phyloP scores from a whole-genome alignment of 495 filamentous ascomycete genomes.

The Penicillium flavigenum region DNA sequence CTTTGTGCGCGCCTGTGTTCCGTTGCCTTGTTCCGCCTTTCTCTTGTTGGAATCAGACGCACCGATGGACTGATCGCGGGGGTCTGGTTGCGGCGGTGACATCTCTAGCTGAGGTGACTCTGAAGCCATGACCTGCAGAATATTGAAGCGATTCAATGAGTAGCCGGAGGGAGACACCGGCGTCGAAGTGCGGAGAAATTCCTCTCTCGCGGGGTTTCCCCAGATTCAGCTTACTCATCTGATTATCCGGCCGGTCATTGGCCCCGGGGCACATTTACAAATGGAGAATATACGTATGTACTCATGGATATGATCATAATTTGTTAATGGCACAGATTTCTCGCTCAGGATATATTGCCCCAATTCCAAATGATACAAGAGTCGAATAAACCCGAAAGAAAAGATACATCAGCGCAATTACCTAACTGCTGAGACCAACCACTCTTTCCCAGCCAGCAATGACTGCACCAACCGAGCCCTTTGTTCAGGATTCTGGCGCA shows the following conservation, averaged over 20 bases:
- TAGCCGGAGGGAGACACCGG: conserved; percentile 18
- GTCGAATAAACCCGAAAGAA: neutral
- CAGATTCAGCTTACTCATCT: conserved; percentile 34
- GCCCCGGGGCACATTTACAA: neutral
- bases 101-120: conserved; percentile 40
- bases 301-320: neutral
- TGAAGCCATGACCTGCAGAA: conserved; percentile 35
- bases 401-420: neutral
- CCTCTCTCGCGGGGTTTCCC: conserved; percentile 45
- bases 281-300: neutral
- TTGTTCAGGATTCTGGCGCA: conserved; percentile 19
- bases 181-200: conserved; percentile 45
- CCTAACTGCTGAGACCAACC: conserved; percentile 13
- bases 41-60: conserved; percentile 44
- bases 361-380: too few relatives aligned
- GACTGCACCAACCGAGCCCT: conserved; percentile 17
- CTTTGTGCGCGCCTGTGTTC: conserved; percentile 52
- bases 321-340: neutral
- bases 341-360: neutral
- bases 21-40: conserved; percentile 49
- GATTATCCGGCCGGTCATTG: conserved; percentile 13
- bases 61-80: conserved; percentile 28
- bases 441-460: conserved; percentile 18
- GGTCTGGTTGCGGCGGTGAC: conserved; percentile 23
- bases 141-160: conserved; percentile 6